These are phyloP conservation scores for Gillenia trifoliata DNA, from an alignment of 306 rosid species.

Conservation along the genomic window DNA sequence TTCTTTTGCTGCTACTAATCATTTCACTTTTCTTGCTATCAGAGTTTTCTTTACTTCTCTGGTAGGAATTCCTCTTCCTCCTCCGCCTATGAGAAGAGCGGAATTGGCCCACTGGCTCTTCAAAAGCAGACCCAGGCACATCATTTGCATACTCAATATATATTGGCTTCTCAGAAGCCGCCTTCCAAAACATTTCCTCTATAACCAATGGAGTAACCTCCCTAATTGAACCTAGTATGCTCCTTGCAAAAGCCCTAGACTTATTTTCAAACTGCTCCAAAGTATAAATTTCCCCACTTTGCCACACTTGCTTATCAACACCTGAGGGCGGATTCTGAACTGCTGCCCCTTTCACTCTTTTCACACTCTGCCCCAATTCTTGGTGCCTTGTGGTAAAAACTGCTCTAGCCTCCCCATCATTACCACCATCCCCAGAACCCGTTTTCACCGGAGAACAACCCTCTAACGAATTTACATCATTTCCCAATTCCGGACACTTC, in stretches of 20 bases:
- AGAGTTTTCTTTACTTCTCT: slow-evolving; percentile 48
- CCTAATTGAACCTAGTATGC: slow-evolving; percentile 51
- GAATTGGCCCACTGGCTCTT: slow-evolving; percentile 69
- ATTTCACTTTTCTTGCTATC: slow-evolving; percentile 39
- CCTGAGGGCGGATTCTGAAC: slow-evolving; percentile 39
- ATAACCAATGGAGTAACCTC: slow-evolving; percentile 73
- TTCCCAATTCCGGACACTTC: slow-evolving; percentile 62
- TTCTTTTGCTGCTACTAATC: slow-evolving; percentile 11
- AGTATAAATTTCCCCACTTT: slow-evolving; percentile 89
- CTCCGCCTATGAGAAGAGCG: slow-evolving; percentile 52
- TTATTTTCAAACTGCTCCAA: slow-evolving; percentile 91
- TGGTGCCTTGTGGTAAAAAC: slow-evolving; percentile 96
- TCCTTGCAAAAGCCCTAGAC: slow-evolving; percentile 63
- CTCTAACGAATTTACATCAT: slow-evolving; percentile 27
- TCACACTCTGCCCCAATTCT: slow-evolving; percentile 72
- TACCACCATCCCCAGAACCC: slow-evolving; percentile 37
- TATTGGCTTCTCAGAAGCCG: slow-evolving; percentile 85
- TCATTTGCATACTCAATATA: slow-evolving; percentile 95
- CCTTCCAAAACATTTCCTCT: slow-evolving; percentile 96
- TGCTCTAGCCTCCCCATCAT: slow-evolving; percentile 54
- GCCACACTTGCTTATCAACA: slow-evolving; percentile 95
- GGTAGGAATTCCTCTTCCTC: slow-evolving; percentile 71
- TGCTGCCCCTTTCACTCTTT: slow-evolving; percentile 49
- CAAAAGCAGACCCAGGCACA: slow-evolving; percentile 97
- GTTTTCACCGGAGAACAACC: slow-evolving; percentile 29